These are phyloP conservation scores for Wickerhamomyces alni DNA, from an alignment of 805 yeast genomes.

Conservation along the genomic window DNA sequence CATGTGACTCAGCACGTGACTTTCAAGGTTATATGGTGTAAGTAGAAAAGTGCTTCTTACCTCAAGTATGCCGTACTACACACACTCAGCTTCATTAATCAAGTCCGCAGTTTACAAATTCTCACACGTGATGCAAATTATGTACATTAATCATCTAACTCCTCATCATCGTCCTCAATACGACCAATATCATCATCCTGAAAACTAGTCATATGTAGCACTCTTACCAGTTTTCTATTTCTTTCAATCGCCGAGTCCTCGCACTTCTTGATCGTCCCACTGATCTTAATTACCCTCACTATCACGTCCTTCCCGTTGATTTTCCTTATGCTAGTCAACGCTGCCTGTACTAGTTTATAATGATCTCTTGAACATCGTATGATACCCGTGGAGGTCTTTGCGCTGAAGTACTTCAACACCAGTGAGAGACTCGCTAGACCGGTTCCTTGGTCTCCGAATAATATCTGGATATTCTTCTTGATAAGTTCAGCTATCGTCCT, in stretches of 20 bases:
- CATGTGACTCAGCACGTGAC: no score
- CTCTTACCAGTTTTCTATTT: slow-evolving; percentile 26
- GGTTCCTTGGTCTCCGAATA: slow-evolving; percentile 76
- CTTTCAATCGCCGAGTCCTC: slow-evolving; percentile 62
- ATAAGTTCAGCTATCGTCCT: slow-evolving; percentile 48
- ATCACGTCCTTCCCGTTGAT: slow-evolving; percentile 43
- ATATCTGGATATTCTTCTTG: slow-evolving; percentile 47
- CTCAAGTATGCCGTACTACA: no score
- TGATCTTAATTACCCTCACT: slow-evolving; percentile 58
- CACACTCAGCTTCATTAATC: no score
- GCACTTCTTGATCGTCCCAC: slow-evolving; percentile 85
- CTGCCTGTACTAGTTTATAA: slow-evolving; percentile 56
- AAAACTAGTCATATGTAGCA: slow-evolving; percentile 8
- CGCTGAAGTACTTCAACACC: slow-evolving; percentile 73
- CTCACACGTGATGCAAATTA: no score
- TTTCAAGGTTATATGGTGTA: no score
- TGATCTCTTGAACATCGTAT: slow-evolving; percentile 68
- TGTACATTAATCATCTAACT: not conserved
- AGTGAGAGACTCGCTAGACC: slow-evolving; percentile 58
- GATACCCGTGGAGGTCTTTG: slow-evolving; percentile 78
- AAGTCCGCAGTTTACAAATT: no score
- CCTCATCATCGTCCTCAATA: slow-evolving; percentile 15
- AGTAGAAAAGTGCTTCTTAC: no score
- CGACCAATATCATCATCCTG: slow-evolving; percentile 14
- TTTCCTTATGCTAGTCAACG: slow-evolving; percentile 49